Evolutionary conservation across 225 moss, liverwort and hornwort species (phyloP), one percentile per base, ranked within the genome.

Genomic region (Takakia lepidozioides): DNA sequence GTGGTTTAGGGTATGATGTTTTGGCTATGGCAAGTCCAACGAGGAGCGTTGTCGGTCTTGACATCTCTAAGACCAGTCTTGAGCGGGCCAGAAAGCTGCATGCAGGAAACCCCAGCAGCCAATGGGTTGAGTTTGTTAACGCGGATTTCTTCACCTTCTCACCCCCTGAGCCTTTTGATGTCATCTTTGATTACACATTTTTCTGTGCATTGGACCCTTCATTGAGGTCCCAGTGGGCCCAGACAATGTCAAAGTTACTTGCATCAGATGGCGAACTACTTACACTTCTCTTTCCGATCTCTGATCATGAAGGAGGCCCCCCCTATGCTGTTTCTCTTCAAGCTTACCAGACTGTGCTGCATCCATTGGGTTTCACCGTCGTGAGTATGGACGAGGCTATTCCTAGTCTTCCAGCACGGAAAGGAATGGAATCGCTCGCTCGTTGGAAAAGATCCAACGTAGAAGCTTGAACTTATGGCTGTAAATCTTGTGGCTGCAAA

Each of bases 271-370:
- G 88, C 23, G 83, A 85, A 36, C 85, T 93, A 27, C 35, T 93
- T 0, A 93, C 93, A 3, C 85, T 93, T 16, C 88, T 93, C 54
- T 93, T 55, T 42, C 86, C 89, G 3, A 0, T 92, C 45, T 77
- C 48, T 35, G 69, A 68, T 9, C 74, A 65, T 17, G 76, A 75
- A 46, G 85, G 80, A 35, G 85, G 82, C 11, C 85, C 88, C 16
- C 82, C 85, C 2, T 85, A 75, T 55, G 48, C 88, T 0, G 74
- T 89, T 16, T 72, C 84, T 10, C 5, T 84, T n/a, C 67, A 55
- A 10, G 64, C 51, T 8, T 72, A 76, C 5, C 68, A 81, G 63
- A 58, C 56, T 44, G 76, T 66, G 10, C 30, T 81, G 58, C 3
- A 21, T 16, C 68, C 81, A 6, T 49, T 57, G 55, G 81, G 76